Percentiles rank a stretch among this genome's conserved stretches.
These are phyloP conservation scores for Penicillium sp. DNA, from an alignment of 2,329 filamentous ascomycete species.

Conservation along the genomic window DNA sequence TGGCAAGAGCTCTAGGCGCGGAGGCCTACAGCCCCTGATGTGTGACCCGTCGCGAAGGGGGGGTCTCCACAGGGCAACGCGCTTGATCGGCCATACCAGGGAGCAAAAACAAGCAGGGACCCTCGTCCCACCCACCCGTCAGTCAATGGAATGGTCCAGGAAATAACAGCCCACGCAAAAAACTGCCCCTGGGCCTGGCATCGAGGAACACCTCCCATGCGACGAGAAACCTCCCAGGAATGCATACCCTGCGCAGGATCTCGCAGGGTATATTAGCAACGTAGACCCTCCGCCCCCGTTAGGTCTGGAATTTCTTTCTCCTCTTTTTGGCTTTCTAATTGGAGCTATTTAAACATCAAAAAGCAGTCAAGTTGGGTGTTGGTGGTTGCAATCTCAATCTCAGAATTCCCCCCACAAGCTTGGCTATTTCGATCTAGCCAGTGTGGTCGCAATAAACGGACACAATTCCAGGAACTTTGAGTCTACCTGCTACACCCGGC, in stretches of 20 bases:
- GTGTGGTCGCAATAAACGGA: background rate
- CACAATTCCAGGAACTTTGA: no score
- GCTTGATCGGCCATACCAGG: constrained; percentile 1
- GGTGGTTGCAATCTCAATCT: background rate
- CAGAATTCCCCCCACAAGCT: background rate
- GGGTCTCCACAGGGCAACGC: background rate
- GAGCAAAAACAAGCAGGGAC: background rate
- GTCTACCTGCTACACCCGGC: constrained; percentile 15
- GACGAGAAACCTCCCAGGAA: constrained; percentile 16
- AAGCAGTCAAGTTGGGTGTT: background rate
- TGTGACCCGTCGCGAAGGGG: background rate
- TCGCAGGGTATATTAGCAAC: constrained; percentile 20
- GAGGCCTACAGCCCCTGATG: background rate
- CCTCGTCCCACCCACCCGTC: background rate
- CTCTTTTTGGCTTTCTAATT: background rate
- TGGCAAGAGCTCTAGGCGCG: background rate
- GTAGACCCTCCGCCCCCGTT: constrained; percentile 9
- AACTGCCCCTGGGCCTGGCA: background rate
- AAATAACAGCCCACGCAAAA: background rate
- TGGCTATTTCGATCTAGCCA: background rate
- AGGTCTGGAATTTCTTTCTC: background rate
- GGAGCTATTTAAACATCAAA: background rate
- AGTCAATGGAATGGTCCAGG: background rate
- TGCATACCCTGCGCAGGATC: constrained; percentile 17
- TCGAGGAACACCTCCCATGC: constrained; percentile 12